Evolutionary conservation across 192 early-diverging fungal species (phyloP), one percentile per base, ranked within the genome.

Genomic region (Chytriomyces hyalinus): DNA sequence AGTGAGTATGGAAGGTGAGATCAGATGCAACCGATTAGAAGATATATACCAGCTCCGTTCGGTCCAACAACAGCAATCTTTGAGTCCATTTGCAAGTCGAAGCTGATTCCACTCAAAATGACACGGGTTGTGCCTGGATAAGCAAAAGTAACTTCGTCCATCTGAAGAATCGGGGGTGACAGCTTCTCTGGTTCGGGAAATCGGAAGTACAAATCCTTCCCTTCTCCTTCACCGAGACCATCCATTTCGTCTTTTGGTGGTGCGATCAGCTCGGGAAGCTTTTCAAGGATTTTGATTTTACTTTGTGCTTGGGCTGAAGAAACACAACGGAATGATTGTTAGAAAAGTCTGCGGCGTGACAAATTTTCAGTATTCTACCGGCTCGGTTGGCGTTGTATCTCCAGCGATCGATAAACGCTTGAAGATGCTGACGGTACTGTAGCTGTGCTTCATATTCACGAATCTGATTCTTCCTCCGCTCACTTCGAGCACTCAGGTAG

Each of bases 341-440:
- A 0, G 17, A 74, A n/a, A 17, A 59, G 1, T 49, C 28, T 20
- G 65, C 4, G 46, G 2, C 7, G 53, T 20, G 49, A 6, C 46
- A 4, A 77, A n/a, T 1, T 26, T 13, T 11, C 45, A 57, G 6
- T 20, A 24, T 4, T 9, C 53, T 63, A 79, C 81, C 81, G 43
- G 84, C 95, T 51, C 95, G 89, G 74, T 97, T 99, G 46, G 98
- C 95, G 81, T 99, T 99, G 82, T 99, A 99, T 78, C 98, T 87
- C 98, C 98, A 99, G 48, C 95, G 90, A 79, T 98, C 98, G 80
- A 99, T 97, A 79, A 97, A 99, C 13, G 93, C 98, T 66, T 99
- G 97, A 84, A 98, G 83, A 82, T 99, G 96, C 78, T 94, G 90
- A 26, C 95, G 92, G 82, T 95, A 94, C 81, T 94, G 90, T 78